These are phyloP conservation scores for Hydnum rufescens DNA, from an alignment of 768 basidiomycete genomes.

Conservation along the genomic window DNA sequence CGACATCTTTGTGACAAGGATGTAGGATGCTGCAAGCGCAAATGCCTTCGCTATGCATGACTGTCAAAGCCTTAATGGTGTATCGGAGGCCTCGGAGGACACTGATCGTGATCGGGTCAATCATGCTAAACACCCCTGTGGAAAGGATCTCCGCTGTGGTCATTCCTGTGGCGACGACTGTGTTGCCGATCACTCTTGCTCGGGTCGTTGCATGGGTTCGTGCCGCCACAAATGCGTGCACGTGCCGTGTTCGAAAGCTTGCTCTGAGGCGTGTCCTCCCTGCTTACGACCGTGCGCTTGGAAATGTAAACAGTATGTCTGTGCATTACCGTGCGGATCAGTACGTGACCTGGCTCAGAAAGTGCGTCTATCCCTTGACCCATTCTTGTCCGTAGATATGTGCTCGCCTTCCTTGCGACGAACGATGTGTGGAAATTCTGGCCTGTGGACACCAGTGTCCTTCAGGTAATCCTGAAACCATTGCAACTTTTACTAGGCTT, in stretches of 20 bases:
- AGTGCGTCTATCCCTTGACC: no score
- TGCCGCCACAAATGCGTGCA: conserved; percentile 40
- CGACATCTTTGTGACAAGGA: conserved; percentile 22
- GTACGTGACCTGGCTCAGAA: conserved; percentile 21
- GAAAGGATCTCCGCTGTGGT: conserved; percentile 32
- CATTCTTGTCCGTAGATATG: no score
- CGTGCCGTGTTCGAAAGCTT: conserved; percentile 27
- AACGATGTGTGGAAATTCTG: conserved; percentile 29
- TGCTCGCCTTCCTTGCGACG: conserved; percentile 41
- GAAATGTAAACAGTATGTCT: conserved; percentile 33
- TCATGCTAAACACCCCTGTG: conserved; percentile 38
- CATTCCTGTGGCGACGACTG: conserved; percentile 34
- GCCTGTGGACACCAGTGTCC: conserved; percentile 46
- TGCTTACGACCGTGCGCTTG: conserved; percentile 45
- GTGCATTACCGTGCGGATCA: conserved; percentile 48
- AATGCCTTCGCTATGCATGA: conserved; percentile 30
- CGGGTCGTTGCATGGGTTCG: conserved; percentile 23
- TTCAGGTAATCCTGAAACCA: conserved; percentile 41
- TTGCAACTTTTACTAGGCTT: background rate
- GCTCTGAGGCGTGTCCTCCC: conserved; percentile 36
- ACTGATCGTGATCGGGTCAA: no score
- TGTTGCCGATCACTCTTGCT: conserved; percentile 29
- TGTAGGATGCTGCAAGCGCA: conserved; percentile 34
- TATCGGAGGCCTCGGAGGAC: no score
- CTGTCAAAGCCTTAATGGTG: conserved; percentile 27